Evolutionary conservation across 2,329 filamentous ascomycete genomes (phyloP).

Genomic region (Trichoderma koningii): DNA sequence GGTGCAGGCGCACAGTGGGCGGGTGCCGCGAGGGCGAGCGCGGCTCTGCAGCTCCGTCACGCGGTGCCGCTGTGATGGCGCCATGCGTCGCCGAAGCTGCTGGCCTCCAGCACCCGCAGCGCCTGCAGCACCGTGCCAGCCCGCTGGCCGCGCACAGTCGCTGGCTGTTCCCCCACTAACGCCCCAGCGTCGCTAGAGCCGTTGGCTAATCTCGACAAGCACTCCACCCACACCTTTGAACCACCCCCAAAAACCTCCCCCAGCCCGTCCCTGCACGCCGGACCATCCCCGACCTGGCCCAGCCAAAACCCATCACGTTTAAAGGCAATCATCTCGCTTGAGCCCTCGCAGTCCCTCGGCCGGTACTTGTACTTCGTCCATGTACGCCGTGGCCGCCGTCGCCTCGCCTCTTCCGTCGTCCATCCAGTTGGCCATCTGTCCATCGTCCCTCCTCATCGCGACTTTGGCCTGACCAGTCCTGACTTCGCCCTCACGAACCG

Average conservation of each 20-base stretch:
- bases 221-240: constrained; percentile 46
- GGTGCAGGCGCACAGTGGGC: not conserved
- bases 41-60: too few relatives aligned
- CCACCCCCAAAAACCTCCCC: constrained; percentile 34
- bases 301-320: constrained; percentile 45
- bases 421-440: constrained; percentile 23
- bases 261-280: constrained; percentile 35
- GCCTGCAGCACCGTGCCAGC: not conserved
- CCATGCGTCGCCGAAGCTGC: constrained; percentile 28
- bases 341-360: constrained; percentile 50
- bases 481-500: constrained; percentile 26
- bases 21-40: not conserved
- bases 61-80: too few relatives aligned
- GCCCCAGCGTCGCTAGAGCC: constrained; percentile 32
- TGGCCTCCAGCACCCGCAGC: too few relatives aligned
- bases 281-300: constrained; percentile 39
- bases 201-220: constrained; percentile 47
- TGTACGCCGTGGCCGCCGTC: constrained; percentile 37
- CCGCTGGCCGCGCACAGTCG: constrained; percentile 17
- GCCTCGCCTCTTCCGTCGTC: constrained; percentile 28
- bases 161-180: constrained; percentile 36
- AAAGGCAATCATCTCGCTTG: constrained; percentile 57
- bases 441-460: constrained; percentile 14
- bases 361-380: constrained; percentile 33
- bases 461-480: constrained; percentile 19